phyloP scores from a whole-genome alignment of 2,329 filamentous ascomycete genomes.

The Hymenoscyphus linearis region DNA sequence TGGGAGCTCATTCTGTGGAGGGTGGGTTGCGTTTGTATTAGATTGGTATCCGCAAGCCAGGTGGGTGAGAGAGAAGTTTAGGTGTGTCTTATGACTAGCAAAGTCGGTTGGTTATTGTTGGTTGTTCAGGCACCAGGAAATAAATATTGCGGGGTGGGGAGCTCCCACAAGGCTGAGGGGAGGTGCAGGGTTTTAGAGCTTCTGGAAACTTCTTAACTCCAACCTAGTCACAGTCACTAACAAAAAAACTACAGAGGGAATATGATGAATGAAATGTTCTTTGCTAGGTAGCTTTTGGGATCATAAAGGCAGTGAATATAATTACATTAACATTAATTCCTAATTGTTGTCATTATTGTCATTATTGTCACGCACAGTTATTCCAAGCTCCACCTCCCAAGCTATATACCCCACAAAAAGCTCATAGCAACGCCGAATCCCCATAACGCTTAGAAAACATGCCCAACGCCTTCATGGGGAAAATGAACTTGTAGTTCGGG shows the following conservation, averaged over 20 bases:
- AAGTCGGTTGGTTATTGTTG: neutral
- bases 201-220: neutral
- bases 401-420: neutral
- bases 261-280: too few relatives aligned
- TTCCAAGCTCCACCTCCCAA: too few relatives aligned
- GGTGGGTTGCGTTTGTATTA: neutral
- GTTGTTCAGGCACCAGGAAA: neutral
- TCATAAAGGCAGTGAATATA: neutral
- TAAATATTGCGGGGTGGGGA: neutral
- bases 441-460: slow-evolving; percentile 50
- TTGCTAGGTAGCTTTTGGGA: neutral
- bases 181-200: neutral
- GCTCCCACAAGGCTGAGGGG: neutral
- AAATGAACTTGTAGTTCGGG: slow-evolving; percentile 97
- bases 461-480: slow-evolving; percentile 87
- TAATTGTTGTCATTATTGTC: neutral
- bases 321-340: neutral
- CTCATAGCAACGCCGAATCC: slow-evolving; percentile 20
- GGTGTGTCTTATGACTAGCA: neutral
- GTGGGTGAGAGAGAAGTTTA: neutral
- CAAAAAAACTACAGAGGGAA: too few relatives aligned
- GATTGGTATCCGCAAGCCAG: too few relatives aligned
- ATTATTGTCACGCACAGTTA: neutral
- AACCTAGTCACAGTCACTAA: too few relatives aligned
- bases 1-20: slow-evolving; percentile 44